Base-by-base conservation (phyloP, 2,329 filamentous ascomycete genomes). In the Fusarium nelsonii region DNA sequence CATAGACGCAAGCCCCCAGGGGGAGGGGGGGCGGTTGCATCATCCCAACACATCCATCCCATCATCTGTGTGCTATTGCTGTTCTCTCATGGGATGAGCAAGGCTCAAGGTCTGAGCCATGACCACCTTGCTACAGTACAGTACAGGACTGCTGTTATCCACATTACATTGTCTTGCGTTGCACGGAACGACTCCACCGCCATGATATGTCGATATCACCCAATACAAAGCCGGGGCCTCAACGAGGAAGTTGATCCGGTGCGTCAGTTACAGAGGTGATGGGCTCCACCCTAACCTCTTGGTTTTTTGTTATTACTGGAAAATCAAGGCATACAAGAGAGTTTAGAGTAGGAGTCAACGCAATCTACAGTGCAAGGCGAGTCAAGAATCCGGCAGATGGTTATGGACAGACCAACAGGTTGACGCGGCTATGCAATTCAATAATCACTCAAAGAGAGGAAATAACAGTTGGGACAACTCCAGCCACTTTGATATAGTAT, bases 1-100 rank as follows among this genome's bases (percentile, higher is more conserved):
- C 15, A 16, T 37, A 43, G 8, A 16, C n/a, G 14, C 51, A 46
- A 45, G 51, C 30, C 40, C 39, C 46, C 66, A 52, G 67, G 66
- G 66, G 66, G 66, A 66, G 66, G 49, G 67, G 66, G 66, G 66
- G 66, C 66, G 66, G 66, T 69, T 70, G 66, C 66, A 69, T 70
- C 66, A 69, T 67, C 66, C 66, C 52, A 69, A 69, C 57, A 52
- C 58, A 20, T 26, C 39, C 30, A 23, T 23, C 23, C 23, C 23
- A 23, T 23, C 23, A 23, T 23, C 23, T 23, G 23, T 23, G 23
- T 51, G 48, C 48, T 40, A 51, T 39, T 51, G 23, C 48, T 39
- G 34, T 34, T 23, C 32, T 36, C 15, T 49, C 39, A 26, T 34
- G 18, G 39, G 39, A 23, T 26, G 14, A 20, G 16, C 14, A 20